Evolutionary conservation across 2,329 filamentous ascomycete genomes (phyloP), one percentile per base, ranked within the genome.

Genomic region (Colletotrichum chrysophilum): DNA sequence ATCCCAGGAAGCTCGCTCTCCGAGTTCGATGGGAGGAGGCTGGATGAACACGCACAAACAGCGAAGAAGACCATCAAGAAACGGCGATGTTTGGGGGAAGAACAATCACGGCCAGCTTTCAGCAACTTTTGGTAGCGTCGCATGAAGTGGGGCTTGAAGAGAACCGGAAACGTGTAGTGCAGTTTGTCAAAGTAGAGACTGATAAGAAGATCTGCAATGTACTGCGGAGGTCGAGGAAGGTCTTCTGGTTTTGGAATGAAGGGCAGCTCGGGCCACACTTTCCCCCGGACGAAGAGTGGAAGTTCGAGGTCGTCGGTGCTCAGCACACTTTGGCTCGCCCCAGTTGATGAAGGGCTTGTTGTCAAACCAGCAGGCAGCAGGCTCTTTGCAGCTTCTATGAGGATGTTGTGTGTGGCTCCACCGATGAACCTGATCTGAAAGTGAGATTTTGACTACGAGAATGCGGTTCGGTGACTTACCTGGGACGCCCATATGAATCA

Each of bases 21-120:
- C 2, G 75, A 55, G 7, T 70, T 70, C 0, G 66, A 64, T 4
- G 78, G 80, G 12, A 81, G 66, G 12, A 81, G 77, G 14, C 81
- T 78, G 1, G 81, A 80, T 10, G 81, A 78, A 26, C 81, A 82
- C 0, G 81, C 81, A 56, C 81, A 82, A 0, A 82, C 79, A 7
- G 81, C 78, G 32, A 80, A 82, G 72, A 82, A 82, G 4, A 82
- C 79, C 26, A 78, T 78, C 5, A 82, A 71, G 48, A 82, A 82
- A 18, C 79, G 76, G 14, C 74, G 67, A 43, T 81, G 78, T 4
- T 65, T 65, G 0, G 67, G 24, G 2, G 68, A 36, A 6, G 78
- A 56, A 12, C 43, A 18, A 28, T 73, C 61, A 26, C n/a, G 8
- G 7, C 62, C 64, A 18, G 43, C 21, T 13, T 72, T 64, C 8